phyloP scores from a whole-genome alignment of 2,329 filamentous ascomycete species.

The Cercospora citrullina region DNA sequence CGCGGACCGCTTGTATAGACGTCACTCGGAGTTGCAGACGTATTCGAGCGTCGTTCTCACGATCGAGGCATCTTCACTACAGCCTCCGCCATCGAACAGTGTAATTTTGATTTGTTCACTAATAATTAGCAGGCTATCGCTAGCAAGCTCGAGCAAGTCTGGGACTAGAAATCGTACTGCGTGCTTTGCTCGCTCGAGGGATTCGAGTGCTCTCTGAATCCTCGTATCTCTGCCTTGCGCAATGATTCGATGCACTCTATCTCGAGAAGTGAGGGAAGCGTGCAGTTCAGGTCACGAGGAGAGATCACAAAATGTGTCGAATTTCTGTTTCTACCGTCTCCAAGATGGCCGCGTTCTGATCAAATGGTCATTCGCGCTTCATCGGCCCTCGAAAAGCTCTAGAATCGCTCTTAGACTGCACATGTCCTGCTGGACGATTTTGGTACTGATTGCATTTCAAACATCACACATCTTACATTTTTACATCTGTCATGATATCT shows the following conservation, averaged over 20 bases:
- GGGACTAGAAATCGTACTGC: too few relatives aligned
- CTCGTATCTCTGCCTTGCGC: too few relatives aligned
- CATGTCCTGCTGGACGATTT: not conserved
- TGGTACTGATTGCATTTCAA: not conserved
- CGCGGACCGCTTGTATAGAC: not conserved
- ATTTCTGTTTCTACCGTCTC: too few relatives aligned
- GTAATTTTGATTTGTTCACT: not conserved
- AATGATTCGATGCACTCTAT: too few relatives aligned
- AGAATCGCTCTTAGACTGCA: too few relatives aligned
- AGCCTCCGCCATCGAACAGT: not conserved
- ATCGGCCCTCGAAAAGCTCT: too few relatives aligned
- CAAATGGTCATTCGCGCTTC: not conserved
- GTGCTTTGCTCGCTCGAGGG: too few relatives aligned
- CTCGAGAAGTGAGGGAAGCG: too few relatives aligned
- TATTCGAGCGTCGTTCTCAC: not conserved
- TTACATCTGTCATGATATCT: not conserved
- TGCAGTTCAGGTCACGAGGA: too few relatives aligned
- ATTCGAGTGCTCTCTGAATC: too few relatives aligned
- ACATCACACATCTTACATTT: not conserved
- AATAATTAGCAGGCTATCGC: not conserved
- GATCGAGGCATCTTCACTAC: not conserved
- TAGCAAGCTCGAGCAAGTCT: too few relatives aligned
- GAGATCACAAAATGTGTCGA: too few relatives aligned
- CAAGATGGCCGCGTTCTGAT: not conserved
- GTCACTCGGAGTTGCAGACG: not conserved